A percentile compares a stretch with the other conserved stretches of the same genome.
phyloP scores from a whole-genome alignment of 768 basidiomycete species.

The Russula sp. region DNA sequence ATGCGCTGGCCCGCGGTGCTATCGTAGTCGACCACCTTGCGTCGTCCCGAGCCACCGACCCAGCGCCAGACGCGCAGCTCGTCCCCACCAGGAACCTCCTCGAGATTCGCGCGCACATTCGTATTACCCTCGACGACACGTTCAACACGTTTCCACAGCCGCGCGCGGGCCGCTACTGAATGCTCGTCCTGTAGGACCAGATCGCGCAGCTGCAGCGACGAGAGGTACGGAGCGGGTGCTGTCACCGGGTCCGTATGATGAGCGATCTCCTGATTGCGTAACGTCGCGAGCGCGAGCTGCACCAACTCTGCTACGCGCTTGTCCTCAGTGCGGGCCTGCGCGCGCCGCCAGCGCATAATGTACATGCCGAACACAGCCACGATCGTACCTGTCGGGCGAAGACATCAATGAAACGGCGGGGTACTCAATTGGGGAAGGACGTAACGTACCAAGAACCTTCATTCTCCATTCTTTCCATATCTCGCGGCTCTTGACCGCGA shows the following conservation, averaged over 20 bases:
- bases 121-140: constrained; percentile 85
- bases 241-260: constrained; percentile 80
- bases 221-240: constrained; percentile 71
- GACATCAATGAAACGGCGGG: constrained; percentile 1
- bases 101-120: constrained; percentile 81
- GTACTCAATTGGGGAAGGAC: background rate
- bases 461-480: constrained; percentile 66
- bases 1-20: constrained; percentile 32
- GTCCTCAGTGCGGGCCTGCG: constrained; percentile 54
- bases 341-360: constrained; percentile 42
- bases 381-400: constrained; percentile 31
- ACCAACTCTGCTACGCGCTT: constrained; percentile 71
- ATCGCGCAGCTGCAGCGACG: constrained; percentile 85
- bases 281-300: constrained; percentile 71
- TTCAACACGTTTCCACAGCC: constrained; percentile 82
- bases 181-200: constrained; percentile 79
- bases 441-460: constrained; percentile 58
- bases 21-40: constrained; percentile 25
- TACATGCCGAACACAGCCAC: constrained; percentile 30
- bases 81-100: constrained; percentile 82
- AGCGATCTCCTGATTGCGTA: constrained; percentile 78
- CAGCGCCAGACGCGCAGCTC: constrained; percentile 90
- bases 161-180: constrained; percentile 59
- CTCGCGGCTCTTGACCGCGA: constrained; percentile 64
- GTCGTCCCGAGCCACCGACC: constrained; percentile 54